Evolutionary conservation across 192 early-diverging fungal genomes (phyloP), one percentile per base, ranked within the genome.

Genomic region (Cladochytrium replicatum): DNA sequence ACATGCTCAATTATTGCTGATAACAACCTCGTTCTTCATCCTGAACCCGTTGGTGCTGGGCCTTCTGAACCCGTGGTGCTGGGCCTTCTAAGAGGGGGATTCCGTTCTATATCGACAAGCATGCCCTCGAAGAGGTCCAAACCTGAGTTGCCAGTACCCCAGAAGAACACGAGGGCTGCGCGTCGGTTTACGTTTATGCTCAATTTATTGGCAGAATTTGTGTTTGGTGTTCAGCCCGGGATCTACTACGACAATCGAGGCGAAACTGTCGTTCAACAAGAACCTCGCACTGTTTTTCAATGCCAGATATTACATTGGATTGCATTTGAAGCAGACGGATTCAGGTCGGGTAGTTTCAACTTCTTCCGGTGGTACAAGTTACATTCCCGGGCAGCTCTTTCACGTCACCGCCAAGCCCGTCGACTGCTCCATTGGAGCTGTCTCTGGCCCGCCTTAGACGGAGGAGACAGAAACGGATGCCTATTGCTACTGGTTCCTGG

Each of bases 401-500:
- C 15, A 2, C 22, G 26, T 2, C 21, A 15, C 30, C 37, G 22
- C 41, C 52, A 9, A 58, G 29, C 38, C 43, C 43, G 15, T 38
- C 47, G 9, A 44, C 56, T 43, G 51, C 52, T 17, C 43, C 29
- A 31, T 69, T 53, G 6, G 28, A 48, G 15, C 60, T 13, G 13
- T 17, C 13, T 13, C 34, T 37, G 34, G 17, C 2, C 68, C 70
- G n/a, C 63, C 62, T 0, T n/a, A 68, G 51, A 69, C 2, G 45
- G 13, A 6, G 34, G 23, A 4, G 3, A 23, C 56, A 4, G 3
- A 6, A 1, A 29, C 47, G 6, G 71, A 74, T 15, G 45, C 58
- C 4, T 68, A 62, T 31, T 68, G 80, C 40, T 88, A 88, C 60
- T 91, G 90, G 90, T 93, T 86, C 56, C 78, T 91, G 72, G 80